Conservation (phyloP, 2,329 filamentous ascomycete genomes). For the Botryotinia calthae region DNA sequence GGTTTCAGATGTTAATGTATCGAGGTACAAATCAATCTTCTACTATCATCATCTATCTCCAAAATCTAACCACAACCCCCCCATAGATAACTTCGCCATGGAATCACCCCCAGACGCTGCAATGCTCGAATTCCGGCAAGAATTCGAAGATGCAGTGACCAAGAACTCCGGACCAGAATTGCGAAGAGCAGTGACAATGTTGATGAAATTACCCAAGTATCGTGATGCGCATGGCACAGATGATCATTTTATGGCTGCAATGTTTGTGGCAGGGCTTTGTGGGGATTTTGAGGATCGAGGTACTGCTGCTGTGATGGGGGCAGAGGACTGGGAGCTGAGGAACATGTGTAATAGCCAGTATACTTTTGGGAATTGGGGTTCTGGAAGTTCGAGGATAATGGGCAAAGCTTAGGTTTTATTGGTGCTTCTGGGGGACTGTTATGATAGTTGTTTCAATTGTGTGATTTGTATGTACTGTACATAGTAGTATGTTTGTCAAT, state of each 20-base stretch:
- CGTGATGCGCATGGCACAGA: neutral
- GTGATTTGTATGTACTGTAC: neutral
- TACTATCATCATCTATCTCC: neutral
- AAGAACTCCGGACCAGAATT: neutral
- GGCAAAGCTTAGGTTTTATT: neutral
- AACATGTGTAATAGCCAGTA: neutral
- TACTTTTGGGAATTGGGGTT: neutral
- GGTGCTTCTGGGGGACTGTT: accelerated
- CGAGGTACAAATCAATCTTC: conserved; percentile 9
- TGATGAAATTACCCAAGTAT: neutral
- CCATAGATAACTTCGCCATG: neutral
- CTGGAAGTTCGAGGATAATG: neutral
- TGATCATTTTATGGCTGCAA: neutral
- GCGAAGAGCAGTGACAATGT: neutral
- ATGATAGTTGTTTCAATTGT: neutral
- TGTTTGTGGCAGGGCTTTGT: neutral
- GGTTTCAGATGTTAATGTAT: conserved; percentile 57
- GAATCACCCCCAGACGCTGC: neutral
- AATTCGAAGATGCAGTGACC: neutral
- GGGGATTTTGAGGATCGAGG: neutral
- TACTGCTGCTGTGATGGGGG: neutral
- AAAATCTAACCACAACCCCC: neutral
- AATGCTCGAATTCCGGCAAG: neutral
- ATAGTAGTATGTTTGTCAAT: neutral
- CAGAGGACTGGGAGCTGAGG: neutral